Evolutionary conservation across 1,139 yeast genomes (phyloP).

Genomic region (Debaryomycetaceae sp.): DNA sequence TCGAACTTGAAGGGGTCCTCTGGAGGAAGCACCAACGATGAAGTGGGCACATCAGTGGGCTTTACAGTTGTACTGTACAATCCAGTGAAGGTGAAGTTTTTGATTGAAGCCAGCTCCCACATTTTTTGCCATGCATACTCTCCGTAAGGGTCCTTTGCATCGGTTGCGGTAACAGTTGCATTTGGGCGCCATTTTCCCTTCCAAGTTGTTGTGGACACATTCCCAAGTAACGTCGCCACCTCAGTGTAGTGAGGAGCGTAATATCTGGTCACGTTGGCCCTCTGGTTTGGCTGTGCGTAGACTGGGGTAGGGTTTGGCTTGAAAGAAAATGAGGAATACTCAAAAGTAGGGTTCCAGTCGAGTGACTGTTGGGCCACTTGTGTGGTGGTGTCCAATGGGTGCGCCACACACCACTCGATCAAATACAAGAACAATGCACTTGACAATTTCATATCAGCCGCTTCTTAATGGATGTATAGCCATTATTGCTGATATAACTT

Average conservation of each 20-base stretch:
- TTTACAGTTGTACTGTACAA: conserved; percentile 18
- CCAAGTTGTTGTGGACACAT: conserved; percentile 15
- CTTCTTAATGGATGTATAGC: too few species aligned
- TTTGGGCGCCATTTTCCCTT: conserved; percentile 17
- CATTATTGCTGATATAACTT: too few species aligned
- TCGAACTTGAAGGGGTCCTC: conserved; percentile 15
- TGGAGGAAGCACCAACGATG: conserved; percentile 17
- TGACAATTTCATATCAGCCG: too few species aligned
- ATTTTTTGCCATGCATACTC: conserved; percentile 18
- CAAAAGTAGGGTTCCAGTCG: too few species aligned
- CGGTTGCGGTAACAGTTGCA: conserved; percentile 15
- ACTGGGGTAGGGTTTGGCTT: conserved; percentile 10
- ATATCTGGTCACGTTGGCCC: conserved; percentile 6
- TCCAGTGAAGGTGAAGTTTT: conserved; percentile 15
- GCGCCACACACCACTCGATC: too few species aligned
- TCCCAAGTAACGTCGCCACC: conserved; percentile 12
- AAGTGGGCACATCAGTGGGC: conserved; percentile 19
- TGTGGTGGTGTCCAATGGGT: too few species aligned
- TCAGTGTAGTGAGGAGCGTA: conserved; percentile 14
- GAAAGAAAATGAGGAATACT: too few species aligned
- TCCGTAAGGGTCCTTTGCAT: conserved; percentile 19
- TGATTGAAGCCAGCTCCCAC: conserved; percentile 16
- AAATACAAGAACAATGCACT: too few species aligned
- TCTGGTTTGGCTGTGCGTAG: conserved; percentile 11
- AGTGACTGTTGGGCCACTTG: too few species aligned